Base-by-base conservation (phyloP, 2,329 filamentous ascomycete species). In the Aspergillus novoparasiticus region DNA sequence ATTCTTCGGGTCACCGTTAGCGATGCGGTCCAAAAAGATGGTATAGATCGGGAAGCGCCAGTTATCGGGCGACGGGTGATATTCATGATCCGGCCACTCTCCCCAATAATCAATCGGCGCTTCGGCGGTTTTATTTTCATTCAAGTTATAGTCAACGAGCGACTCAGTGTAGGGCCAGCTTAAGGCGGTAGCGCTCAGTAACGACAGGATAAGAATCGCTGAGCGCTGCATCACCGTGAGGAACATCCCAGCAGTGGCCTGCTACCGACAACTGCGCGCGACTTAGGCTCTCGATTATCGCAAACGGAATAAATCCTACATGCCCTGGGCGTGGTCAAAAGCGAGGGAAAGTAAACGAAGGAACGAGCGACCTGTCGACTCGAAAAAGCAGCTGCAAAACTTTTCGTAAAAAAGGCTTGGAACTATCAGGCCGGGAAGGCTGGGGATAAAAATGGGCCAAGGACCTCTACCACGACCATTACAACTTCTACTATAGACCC, bases 1-100 rank as follows among this genome's bases (percentile, higher is more conserved):
- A 71, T 90, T 90, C 2, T 79, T 80, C 9, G 87, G 87, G 68
- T 90, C 84, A 23, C 87, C 87, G 68, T 90, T 89, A 46, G 88
- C 86, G 69, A 85, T 89, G 63, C 86, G 80, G 72, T 90, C 87
- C 14, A 89, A 75, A 71, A 89, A 88, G 51, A 90, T 77, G 10
- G 86, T 88, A 72, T 90, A 90, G 70, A 89, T 85, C 0, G 88
- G 88, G 64, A 90, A 84, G 28, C 88, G 82, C 88, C 88, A 90
- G 68, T 87, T 89, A 0, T 78, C 72, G 1, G 88, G 87, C 21
- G 87, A 89, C 0, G 79, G 76, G 19, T 76, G 72, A 67, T 85
- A 89, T 41, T 66, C 71, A 55, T 87, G 84, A 65, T 82, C 76
- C n/a, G 76, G 77, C 84, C 85, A 84, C 77, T 82, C 76, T 64